Conservation (phyloP, 2,329 filamentous ascomycete species). For the Trichoderma sp. region DNA sequence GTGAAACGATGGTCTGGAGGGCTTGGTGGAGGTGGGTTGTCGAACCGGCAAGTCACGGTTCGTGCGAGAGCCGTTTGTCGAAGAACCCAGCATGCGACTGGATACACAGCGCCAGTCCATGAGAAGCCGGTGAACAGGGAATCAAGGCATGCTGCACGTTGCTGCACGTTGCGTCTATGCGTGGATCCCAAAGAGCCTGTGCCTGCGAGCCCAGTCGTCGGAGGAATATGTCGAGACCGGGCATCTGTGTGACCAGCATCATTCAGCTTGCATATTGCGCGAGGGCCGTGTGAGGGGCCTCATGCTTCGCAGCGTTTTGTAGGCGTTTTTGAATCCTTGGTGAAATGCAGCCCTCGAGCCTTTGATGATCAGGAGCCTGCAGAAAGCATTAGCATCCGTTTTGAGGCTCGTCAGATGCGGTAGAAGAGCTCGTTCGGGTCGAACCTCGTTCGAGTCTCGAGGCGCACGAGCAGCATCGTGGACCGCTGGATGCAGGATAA, state of each 20-base stretch:
- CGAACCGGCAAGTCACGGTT: background rate
- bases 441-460: background rate
- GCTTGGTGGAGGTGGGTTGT: background rate
- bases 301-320: background rate
- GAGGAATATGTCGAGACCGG: background rate
- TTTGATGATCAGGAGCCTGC: too few species aligned
- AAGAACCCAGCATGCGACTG: background rate
- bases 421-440: too few species aligned
- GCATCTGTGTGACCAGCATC: background rate
- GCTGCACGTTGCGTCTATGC: background rate
- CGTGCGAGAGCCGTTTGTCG: background rate
- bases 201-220: background rate
- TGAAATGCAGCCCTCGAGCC: too few species aligned
- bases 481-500: background rate
- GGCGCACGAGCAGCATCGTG: background rate
- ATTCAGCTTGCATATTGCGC: background rate
- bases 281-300: background rate
- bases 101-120: background rate
- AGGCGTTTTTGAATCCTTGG: too few species aligned
- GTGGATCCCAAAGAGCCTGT: background rate
- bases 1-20: conserved; percentile 14
- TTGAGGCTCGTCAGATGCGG: too few species aligned
- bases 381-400: too few species aligned
- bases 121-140: background rate
- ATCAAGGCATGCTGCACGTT: background rate